phyloP scores from a whole-genome alignment of 2,329 filamentous ascomycete species.

The Teratosphaeria zuluensis region DNA sequence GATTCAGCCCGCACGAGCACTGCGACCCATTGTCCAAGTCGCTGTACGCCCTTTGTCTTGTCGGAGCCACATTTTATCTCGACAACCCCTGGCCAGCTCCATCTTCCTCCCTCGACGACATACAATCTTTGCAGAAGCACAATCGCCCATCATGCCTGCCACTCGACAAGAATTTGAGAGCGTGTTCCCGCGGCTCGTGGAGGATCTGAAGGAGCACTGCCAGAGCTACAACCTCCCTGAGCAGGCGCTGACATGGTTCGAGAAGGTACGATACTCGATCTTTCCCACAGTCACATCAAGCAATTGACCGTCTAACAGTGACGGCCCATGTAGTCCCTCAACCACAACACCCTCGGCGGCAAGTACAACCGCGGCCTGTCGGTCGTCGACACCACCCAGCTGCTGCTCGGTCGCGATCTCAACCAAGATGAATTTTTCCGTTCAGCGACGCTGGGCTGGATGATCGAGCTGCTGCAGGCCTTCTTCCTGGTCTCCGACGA shows the following conservation, averaged over 20 bases:
- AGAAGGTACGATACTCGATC: conserved; percentile 48
- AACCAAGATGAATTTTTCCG: conserved; percentile 78
- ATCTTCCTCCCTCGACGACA: background rate
- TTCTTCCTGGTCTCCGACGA: conserved; percentile 99
- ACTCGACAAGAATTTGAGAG: conserved; percentile 81
- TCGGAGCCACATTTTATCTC: background rate
- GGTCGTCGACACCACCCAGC: conserved; percentile 78
- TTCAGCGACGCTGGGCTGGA: conserved; percentile 83
- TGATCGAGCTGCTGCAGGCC: conserved; percentile 95
- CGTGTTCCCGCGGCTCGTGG: conserved; percentile 76
- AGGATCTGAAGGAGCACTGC: conserved; percentile 70
- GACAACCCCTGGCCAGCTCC: background rate
- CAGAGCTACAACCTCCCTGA: conserved; percentile 73
- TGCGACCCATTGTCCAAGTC: background rate
- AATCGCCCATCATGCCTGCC: conserved; percentile 48
- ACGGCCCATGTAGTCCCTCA: conserved; percentile 53
- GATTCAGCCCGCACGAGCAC: background rate
- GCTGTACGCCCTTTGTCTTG: background rate
- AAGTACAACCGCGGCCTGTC: conserved; percentile 99
- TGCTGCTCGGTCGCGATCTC: conserved; percentile 65
- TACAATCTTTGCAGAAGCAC: background rate
- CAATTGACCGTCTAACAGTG: conserved; percentile 14
- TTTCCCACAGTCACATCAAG: background rate
- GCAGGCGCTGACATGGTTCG: conserved; percentile 76
- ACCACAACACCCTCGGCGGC: conserved; percentile 80